Conservation (phyloP, 2,329 filamentous ascomycete species). For the Dactylonectria macrodidyma region DNA sequence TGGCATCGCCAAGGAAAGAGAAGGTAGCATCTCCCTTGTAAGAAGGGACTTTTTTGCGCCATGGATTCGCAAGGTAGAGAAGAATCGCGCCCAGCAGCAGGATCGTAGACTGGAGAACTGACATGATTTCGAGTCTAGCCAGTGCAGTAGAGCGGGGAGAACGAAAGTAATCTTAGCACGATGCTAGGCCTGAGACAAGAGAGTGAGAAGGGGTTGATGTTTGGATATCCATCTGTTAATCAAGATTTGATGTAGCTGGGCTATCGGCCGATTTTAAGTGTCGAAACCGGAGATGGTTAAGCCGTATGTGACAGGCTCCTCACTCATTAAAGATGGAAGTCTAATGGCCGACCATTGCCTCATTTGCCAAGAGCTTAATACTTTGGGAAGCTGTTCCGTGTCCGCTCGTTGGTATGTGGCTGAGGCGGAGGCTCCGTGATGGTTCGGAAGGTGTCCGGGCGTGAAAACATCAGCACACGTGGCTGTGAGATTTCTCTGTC, state of each 20-base stretch:
- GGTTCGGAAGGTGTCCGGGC: constrained; percentile 17
- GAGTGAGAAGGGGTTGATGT: background rate
- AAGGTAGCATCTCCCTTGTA: constrained; percentile 26
- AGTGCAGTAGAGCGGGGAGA: background rate
- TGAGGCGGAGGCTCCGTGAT: constrained; percentile 19
- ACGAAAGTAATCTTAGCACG: background rate
- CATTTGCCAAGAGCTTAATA: background rate
- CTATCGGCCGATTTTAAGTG: background rate
- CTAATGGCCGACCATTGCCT: background rate
- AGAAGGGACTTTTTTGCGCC: constrained; percentile 2
- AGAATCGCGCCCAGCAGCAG: constrained; percentile 8
- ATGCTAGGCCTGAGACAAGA: background rate
- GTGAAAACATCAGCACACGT: background rate
- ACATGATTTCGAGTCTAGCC: constrained; percentile 2
- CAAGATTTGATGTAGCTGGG: background rate
- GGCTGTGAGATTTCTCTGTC: background rate
- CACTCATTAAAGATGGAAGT: background rate
- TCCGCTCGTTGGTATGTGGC: constrained; percentile 4
- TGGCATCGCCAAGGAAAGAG: constrained; percentile 23
- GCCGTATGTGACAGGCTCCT: background rate
- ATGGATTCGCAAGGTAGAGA: constrained; percentile 7
- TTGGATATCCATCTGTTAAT: background rate
- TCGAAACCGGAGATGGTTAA: background rate
- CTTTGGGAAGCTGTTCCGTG: background rate
- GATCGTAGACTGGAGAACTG: constrained; percentile 8